Base-by-base conservation (phyloP, 495 filamentous ascomycete species). In the Trichocladium uniseriatum region DNA sequence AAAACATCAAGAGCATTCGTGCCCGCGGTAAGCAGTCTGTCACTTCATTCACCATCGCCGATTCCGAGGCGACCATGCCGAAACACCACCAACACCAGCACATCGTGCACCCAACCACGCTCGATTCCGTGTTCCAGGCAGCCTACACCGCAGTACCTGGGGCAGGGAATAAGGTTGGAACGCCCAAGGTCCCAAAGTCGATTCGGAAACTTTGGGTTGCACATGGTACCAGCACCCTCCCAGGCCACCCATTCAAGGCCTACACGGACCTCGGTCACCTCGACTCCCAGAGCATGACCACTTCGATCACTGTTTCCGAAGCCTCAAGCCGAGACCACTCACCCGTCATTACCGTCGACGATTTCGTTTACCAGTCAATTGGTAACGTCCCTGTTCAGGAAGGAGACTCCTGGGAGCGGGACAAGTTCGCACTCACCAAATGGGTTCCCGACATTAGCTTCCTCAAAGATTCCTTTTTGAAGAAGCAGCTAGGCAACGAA, bases 51-150 rank as follows among this genome's bases (percentile, higher is more conserved):
- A 28, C 34, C 0, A 57, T 74, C 13, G 69, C 68, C 2, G 67
- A 77, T 44, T 65, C 67, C 7, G 45, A 45, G 16, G 53, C 56
- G 0, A 38, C 57, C 2, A 76, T 77, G 73, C 71, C 75, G 2
- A 58, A 58, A 21, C 34, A 63, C 2, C 72, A 65, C 48, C 63
- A 73, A 48, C 63, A 55, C 11, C 54, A 56, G 2, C 70, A 70
- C 43, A 22, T 78, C 11, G 62, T 78, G 15, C 76, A 79, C 42
- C 76, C 76, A 0, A 67, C 69, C 0, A 75, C 73, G 0, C 38
- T 75, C 2, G 71, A 73, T 46, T 60, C 60, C 0, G 57, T 73
- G 0, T 61, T 72, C 20, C 69, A 73, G 22, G 55, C 60, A 4
- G 56, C 61, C 41, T 58, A 61, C 49, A 57, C 62, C 14, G 43